Conservation (phyloP, 2,329 filamentous ascomycete genomes). For the Alternaria solani region DNA sequence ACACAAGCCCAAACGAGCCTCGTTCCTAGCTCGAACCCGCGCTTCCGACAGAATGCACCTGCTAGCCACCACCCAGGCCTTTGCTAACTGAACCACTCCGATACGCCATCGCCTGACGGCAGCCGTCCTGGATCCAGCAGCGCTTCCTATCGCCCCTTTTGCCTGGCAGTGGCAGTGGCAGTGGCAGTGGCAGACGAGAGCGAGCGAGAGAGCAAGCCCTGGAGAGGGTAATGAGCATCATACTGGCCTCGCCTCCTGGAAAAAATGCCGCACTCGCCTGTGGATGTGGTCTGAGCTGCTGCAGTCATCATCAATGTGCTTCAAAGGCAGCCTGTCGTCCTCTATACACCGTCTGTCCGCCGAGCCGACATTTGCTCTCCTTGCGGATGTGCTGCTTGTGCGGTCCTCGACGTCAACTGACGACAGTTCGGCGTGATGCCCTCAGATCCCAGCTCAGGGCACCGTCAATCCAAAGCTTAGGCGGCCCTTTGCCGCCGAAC, state of each 20-base stretch:
- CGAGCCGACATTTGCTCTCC: conserved; percentile 6
- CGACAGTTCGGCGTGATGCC: conserved; percentile 9
- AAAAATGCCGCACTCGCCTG: conserved; percentile 29
- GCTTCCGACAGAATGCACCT: not conserved
- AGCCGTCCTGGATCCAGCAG: not conserved
- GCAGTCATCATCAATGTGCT: conserved; percentile 19
- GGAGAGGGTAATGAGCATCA: conserved; percentile 6
- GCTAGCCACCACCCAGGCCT: not conserved
- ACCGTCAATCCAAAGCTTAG: conserved; percentile 20
- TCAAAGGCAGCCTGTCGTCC: conserved; percentile 11
- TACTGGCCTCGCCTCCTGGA: conserved; percentile 9
- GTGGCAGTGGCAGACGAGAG: not conserved
- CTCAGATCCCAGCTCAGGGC: conserved; percentile 8
- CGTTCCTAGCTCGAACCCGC: conserved; percentile 2
- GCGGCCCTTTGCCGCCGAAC: conserved; percentile 23
- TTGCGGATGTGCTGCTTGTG: conserved; percentile 3
- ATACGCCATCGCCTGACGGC: conserved; percentile 2
- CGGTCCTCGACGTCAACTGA: conserved; percentile 1
- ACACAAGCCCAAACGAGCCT: conserved; percentile 1
- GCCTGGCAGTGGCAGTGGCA: not conserved
- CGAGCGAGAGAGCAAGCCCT: not conserved
- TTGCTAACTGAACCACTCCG: not conserved
- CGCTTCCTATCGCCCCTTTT: not conserved
- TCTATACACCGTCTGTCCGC: conserved; percentile 10
- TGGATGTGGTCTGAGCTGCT: conserved; percentile 15